Percentiles rank a stretch among this genome's conserved stretches.
Conservation (phyloP, 352 stramenopile species). For the Globisporangium recalcitrans region DNA sequence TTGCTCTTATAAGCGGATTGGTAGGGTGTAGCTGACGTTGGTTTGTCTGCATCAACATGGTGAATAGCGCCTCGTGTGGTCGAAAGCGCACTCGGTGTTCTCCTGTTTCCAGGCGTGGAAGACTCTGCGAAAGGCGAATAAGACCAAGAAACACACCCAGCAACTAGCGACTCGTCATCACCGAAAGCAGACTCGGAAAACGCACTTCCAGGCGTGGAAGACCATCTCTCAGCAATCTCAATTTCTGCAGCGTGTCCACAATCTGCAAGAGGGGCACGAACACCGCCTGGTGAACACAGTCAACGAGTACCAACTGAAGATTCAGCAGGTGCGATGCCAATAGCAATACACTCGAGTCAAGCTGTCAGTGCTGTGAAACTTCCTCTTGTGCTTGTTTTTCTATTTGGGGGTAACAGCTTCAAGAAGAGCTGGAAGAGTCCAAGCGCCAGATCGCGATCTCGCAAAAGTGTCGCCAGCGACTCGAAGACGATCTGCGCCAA, state of each 20-base stretch:
- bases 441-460: constrained; percentile 28
- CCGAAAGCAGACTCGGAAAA: constrained; percentile 11
- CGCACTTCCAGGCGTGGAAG: constrained; percentile 15
- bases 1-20: not conserved
- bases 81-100: constrained; percentile 16
- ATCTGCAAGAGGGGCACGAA: constrained; percentile 27
- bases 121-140: not conserved
- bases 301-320: constrained; percentile 39
- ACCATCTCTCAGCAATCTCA: not conserved
- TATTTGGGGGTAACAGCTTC: constrained; percentile 19
- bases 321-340: constrained; percentile 29
- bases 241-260: constrained; percentile 20
- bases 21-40: not conserved
- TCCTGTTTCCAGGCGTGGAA: constrained; percentile 31
- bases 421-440: constrained; percentile 35
- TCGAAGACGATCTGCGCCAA: constrained; percentile 59
- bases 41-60: constrained; percentile 2
- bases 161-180: constrained; percentile 14
- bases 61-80: constrained; percentile 23
- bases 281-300: constrained; percentile 23
- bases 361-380: not conserved
- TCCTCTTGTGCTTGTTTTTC: no score
- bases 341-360: not conserved
- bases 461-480: constrained; percentile 35
- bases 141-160: constrained; percentile 2